Conservation (phyloP, 441 rosid genomes). For the Rhodomyrtus psidioides region DNA sequence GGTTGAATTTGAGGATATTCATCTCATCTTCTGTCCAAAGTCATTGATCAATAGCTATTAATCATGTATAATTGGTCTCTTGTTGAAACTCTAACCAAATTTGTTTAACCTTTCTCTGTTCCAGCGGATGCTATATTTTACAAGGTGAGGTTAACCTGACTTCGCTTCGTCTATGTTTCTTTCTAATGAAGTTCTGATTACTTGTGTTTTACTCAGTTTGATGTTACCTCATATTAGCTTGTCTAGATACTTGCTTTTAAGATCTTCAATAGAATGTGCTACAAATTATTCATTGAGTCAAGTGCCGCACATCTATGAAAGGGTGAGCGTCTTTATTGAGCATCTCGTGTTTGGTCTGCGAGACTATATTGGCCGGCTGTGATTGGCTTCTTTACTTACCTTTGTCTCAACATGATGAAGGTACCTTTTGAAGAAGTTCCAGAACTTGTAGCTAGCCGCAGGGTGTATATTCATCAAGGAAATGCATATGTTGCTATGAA, state of each 20-base stretch:
- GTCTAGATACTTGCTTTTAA: not conserved
- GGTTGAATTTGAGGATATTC: not conserved
- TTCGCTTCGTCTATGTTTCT: not conserved
- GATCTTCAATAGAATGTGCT: not conserved
- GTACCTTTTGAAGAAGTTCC: slow-evolving; percentile 98
- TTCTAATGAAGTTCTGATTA: not conserved
- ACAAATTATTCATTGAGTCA: not conserved
- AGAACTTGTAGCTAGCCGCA: slow-evolving; percentile 80
- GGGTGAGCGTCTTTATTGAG: not conserved
- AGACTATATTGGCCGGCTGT: not conserved
- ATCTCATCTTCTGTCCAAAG: not conserved
- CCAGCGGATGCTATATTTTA: slow-evolving; percentile 66
- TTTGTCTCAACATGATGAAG: slow-evolving; percentile 28
- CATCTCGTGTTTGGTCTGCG: not conserved
- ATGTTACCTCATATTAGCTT: not conserved
- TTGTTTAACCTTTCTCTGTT: slow-evolving; percentile 12
- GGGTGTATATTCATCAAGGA: slow-evolving; percentile 63
- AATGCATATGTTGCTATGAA: slow-evolving; percentile 70
- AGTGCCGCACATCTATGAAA: not conserved
- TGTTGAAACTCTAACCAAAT: not conserved
- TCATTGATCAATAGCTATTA: not conserved
- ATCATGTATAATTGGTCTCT: not conserved
- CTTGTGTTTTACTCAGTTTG: not conserved
- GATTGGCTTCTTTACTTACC: not conserved
- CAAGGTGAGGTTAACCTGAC: slow-evolving; percentile 39